A percentile compares a stretch with the other conserved stretches of the same genome.
Evolutionary conservation across 257 asterid genomes (phyloP).

Genomic region (Primulina huaijiensis): DNA sequence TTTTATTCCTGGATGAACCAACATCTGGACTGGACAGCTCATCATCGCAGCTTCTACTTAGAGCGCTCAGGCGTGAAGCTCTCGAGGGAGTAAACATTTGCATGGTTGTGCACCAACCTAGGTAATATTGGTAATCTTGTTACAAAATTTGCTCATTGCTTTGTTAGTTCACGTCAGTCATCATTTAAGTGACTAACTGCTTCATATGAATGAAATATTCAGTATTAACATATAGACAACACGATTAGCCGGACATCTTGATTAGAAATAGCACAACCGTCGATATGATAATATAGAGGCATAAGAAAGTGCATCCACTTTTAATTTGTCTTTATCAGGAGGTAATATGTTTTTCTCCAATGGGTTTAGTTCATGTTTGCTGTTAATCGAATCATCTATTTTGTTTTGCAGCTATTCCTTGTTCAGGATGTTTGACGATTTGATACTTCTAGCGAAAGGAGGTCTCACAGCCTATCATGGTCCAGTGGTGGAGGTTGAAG

Average conservation of each 20-base stretch:
- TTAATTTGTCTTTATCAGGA: background rate
- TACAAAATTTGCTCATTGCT: background rate
- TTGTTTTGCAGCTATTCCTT: constrained; percentile 68
- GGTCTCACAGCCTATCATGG: constrained; percentile 90
- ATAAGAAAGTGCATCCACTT: background rate
- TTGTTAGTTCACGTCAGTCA: background rate
- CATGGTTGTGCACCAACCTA: constrained; percentile 97
- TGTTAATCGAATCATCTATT: constrained; percentile 7
- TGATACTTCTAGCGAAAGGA: constrained; percentile 89
- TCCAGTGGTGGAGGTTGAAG: constrained; percentile 74
- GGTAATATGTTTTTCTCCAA: background rate
- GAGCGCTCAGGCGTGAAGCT: constrained; percentile 96
- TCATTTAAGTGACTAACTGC: background rate
- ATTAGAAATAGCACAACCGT: background rate
- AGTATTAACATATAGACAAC: background rate
- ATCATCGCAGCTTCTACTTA: constrained; percentile 86
- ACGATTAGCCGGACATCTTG: background rate
- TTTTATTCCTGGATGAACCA: constrained; percentile 85
- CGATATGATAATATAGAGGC: too few relatives aligned
- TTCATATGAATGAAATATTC: background rate
- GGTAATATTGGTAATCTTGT: constrained; percentile 38
- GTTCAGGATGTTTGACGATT: constrained; percentile 88
- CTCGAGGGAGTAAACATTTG: constrained; percentile 89
- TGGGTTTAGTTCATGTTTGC: constrained; percentile 5
- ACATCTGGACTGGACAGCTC: constrained; percentile 96